Evolutionary conservation across 345 rosid genomes (phyloP), one percentile per base, ranked within the genome.

Genomic region (Cardamine resedifolia): DNA sequence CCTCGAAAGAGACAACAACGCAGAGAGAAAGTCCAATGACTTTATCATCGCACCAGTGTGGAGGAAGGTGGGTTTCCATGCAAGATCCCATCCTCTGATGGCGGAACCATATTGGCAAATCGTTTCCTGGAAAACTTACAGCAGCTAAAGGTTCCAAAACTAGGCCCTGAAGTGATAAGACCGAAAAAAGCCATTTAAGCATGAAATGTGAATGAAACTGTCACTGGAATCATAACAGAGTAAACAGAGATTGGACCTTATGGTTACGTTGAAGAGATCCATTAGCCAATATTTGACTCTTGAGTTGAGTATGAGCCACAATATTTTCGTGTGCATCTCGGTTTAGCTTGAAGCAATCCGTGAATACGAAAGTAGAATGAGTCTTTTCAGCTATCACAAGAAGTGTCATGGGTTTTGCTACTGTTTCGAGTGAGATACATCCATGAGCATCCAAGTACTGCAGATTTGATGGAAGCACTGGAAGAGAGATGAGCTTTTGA

Each of bases 391-490:
- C 52, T 18, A 24, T 24, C 44, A 60, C 33, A 23, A 69, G 52
- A 69, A 53, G 59, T 3, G 65, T 53, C 75, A 76, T 52, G 8
- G 79, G 79, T 9, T 24, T 69, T 19, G 23, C 75, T 3, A 76
- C 60, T 33, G 51, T 31, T 62, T 76, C 66, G 3, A 76, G 74
- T 45, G 65, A 76, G 57, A 63, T 19, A 26, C 79, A 75, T 0
- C 70, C 79, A 76, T 76, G 74, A 62, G 66, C 79, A 69, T 76
- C 79, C 58, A 76, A 48, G 58, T 62, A 76, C 63, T 68, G 51
- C 58, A 75, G 65, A 55, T 55, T 76, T 45, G 75, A 62, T 44
- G 79, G 79, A 53, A 69, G 79, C 34, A 44, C 8, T 6, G 71
- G 79, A 28, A 76, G 79, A 19, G 75, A 76, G 41, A 26, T 8